These are phyloP conservation scores for Penicillium coprophilum DNA, from an alignment of 495 filamentous ascomycete genomes.

Conservation along the genomic window DNA sequence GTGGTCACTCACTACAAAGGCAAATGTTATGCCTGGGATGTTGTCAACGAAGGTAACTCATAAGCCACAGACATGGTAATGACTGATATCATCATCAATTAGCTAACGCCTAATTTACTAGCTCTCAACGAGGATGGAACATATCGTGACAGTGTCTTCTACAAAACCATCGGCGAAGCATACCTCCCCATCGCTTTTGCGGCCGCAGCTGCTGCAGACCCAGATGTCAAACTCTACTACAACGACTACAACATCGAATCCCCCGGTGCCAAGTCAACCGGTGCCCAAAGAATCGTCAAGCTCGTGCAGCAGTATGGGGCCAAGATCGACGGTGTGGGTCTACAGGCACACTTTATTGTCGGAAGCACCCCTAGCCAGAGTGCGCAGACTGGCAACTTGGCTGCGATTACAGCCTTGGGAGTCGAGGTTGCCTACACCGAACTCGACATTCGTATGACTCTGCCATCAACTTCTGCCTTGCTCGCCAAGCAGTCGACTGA, in stretches of 20 bases:
- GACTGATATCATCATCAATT: constrained; percentile 1
- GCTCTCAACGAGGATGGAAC: constrained; percentile 50
- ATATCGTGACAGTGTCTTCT: constrained; percentile 44
- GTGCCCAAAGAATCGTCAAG: constrained; percentile 51
- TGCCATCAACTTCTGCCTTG: constrained; percentile 47
- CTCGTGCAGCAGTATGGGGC: constrained; percentile 51
- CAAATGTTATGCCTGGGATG: constrained; percentile 50
- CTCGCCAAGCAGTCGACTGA: constrained; percentile 56
- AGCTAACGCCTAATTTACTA: constrained; percentile 7
- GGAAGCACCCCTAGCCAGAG: constrained; percentile 50
- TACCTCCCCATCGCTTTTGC: constrained; percentile 49
- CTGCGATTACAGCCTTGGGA: constrained; percentile 47
- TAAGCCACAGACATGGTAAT: not conserved
- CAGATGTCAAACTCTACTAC: constrained; percentile 59
- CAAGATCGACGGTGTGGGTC: constrained; percentile 64
- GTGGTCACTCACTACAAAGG: constrained; percentile 57
- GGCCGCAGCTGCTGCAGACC: constrained; percentile 50
- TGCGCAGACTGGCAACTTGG: constrained; percentile 49
- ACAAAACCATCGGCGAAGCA: constrained; percentile 42
- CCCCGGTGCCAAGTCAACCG: constrained; percentile 48
- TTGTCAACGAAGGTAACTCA: constrained; percentile 40
- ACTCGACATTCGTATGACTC: constrained; percentile 57
- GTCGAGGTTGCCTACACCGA: constrained; percentile 64
- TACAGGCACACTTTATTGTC: constrained; percentile 62
- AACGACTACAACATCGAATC: constrained; percentile 69